phyloP scores from a whole-genome alignment of 2,329 filamentous ascomycete genomes.

The Didymella glomerata region DNA sequence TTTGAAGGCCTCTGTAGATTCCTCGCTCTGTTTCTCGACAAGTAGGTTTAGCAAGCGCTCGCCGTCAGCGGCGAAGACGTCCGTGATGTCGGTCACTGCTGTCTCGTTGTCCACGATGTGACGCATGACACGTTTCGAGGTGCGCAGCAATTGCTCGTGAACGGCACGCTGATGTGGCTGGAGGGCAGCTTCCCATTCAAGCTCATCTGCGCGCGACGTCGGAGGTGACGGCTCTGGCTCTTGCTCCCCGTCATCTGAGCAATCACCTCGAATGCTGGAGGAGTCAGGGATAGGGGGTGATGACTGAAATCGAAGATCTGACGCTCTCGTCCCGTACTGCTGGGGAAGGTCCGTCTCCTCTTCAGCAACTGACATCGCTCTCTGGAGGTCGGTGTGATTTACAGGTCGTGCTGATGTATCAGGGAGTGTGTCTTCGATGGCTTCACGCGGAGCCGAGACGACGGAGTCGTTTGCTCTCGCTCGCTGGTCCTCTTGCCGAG shows the following conservation, averaged over 20 bases:
- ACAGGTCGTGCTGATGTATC: not conserved
- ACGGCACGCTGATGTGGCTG: slow-evolving; percentile 52
- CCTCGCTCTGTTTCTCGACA: slow-evolving; percentile 51
- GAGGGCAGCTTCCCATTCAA: slow-evolving; percentile 52
- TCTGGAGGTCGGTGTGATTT: slow-evolving; percentile 14
- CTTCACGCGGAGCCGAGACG: slow-evolving; percentile 15
- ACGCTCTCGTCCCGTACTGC: slow-evolving; percentile 1
- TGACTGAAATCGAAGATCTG: slow-evolving; percentile 29
- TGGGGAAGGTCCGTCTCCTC: slow-evolving; percentile 5
- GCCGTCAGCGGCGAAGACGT: slow-evolving; percentile 56
- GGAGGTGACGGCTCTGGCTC: slow-evolving; percentile 28
- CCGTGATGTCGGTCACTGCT: slow-evolving; percentile 54
- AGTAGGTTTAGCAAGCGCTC: slow-evolving; percentile 55
- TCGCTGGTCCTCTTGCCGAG: not conserved
- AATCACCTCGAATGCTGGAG: slow-evolving; percentile 41
- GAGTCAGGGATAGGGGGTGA: slow-evolving; percentile 34
- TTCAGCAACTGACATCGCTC: slow-evolving; percentile 19
- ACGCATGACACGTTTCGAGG: slow-evolving; percentile 54
- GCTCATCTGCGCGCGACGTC: slow-evolving; percentile 41
- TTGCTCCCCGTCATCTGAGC: slow-evolving; percentile 33
- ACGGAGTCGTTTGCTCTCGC: slow-evolving; percentile 9
- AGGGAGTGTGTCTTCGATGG: slow-evolving; percentile 17
- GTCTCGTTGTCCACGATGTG: slow-evolving; percentile 59
- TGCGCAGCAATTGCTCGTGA: slow-evolving; percentile 50
- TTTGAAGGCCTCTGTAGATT: slow-evolving; percentile 42